Evolutionary conservation across 352 stramenopile species (phyloP).

Genomic region (Pythium myriotylum): DNA sequence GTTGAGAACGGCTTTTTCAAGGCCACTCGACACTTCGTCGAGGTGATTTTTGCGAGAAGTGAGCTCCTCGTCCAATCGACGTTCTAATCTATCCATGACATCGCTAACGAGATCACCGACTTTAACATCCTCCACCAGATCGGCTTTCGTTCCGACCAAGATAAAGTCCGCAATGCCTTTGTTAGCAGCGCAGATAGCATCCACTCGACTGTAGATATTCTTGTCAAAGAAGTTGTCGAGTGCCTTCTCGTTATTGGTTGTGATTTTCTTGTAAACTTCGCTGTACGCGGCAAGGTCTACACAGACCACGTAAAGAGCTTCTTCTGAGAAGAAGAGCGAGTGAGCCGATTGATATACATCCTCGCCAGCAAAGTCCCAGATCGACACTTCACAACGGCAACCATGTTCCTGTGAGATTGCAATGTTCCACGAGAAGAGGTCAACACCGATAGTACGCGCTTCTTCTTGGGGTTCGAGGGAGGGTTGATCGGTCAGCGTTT

Average conservation of each 20-base stretch:
- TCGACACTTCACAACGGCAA: constrained; percentile 4
- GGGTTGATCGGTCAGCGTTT: too few relatives aligned
- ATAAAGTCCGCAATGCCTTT: constrained; percentile 12
- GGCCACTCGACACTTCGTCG: too few relatives aligned
- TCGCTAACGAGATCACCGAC: background rate
- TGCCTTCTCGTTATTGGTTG: too few relatives aligned
- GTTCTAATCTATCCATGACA: background rate
- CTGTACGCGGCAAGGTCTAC: constrained; percentile 13
- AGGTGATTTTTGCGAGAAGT: too few relatives aligned
- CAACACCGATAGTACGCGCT: too few relatives aligned
- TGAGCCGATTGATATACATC: constrained; percentile 17
- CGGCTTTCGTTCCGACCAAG: constrained; percentile 17
- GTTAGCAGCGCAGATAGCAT: constrained; percentile 9
- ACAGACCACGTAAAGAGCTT: constrained; percentile 18
- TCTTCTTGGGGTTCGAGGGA: too few relatives aligned
- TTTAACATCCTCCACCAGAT: background rate
- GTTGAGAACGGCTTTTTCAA: too few relatives aligned
- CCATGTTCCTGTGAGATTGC: too few relatives aligned
- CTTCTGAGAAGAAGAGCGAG: constrained; percentile 19
- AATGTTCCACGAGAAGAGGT: too few relatives aligned
- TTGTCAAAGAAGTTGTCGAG: constrained; percentile 13
- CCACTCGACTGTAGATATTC: constrained; percentile 1
- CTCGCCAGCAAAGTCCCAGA: constrained; percentile 27
- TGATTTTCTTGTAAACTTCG: background rate
- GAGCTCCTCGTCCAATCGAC: background rate